phyloP scores from a whole-genome alignment of 2,329 filamentous ascomycete species.

The Fusarium torulosum region DNA sequence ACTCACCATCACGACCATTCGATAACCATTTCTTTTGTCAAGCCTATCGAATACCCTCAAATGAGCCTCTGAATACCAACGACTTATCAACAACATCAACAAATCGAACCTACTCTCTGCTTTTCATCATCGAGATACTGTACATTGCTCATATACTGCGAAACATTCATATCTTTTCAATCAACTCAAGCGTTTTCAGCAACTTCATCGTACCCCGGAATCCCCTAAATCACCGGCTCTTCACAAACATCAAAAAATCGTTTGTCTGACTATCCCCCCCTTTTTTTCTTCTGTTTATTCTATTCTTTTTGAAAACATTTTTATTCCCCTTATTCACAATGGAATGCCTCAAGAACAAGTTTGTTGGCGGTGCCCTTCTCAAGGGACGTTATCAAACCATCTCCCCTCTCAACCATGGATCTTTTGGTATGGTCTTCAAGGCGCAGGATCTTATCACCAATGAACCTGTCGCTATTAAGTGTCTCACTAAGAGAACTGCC shows the following conservation, averaged over 20 bases:
- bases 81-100: slow-evolving; percentile 46
- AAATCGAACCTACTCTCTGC: slow-evolving; percentile 43
- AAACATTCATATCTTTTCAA: slow-evolving; percentile 38
- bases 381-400: slow-evolving; percentile 92
- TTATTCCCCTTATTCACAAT: slow-evolving; percentile 56
- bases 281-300: slow-evolving; percentile 25
- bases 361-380: slow-evolving; percentile 82
- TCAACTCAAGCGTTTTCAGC: slow-evolving; percentile 35
- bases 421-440: slow-evolving; percentile 98
- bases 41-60: slow-evolving; percentile 52
- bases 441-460: slow-evolving; percentile 83
- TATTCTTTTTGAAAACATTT: slow-evolving; percentile 34
- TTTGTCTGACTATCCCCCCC: slow-evolving; percentile 50
- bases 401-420: slow-evolving; percentile 96
- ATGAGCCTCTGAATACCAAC: slow-evolving; percentile 59
- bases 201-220: slow-evolving; percentile 27
- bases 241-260: slow-evolving; percentile 43
- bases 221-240: slow-evolving; percentile 32
- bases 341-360: slow-evolving; percentile 89
- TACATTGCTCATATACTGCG: slow-evolving; percentile 51
- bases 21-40: slow-evolving; percentile 55
- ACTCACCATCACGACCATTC: slow-evolving; percentile 51
- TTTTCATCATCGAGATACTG: slow-evolving; percentile 47
- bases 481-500: slow-evolving; percentile 84
- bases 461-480: slow-evolving; percentile 93